phyloP scores from a whole-genome alignment of 2,329 filamentous ascomycete genomes.

The Aspergillus brunneoviolaceus region DNA sequence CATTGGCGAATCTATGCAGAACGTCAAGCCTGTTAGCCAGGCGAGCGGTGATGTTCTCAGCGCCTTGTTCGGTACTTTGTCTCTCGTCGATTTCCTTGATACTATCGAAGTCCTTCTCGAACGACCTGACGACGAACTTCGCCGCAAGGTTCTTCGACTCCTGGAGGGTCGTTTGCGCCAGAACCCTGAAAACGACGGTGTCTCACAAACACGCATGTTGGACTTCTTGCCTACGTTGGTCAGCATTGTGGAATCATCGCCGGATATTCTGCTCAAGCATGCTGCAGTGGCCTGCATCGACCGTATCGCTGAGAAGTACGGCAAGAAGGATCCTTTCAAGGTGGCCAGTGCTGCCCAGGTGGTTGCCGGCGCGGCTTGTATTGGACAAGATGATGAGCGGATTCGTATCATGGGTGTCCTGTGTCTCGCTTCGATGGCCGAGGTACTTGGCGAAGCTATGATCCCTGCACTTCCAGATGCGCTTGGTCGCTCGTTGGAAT shows the following conservation, averaged over 20 bases:
- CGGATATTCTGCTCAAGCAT: constrained; percentile 74
- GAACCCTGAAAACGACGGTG: constrained; percentile 66
- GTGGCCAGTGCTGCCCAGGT: constrained; percentile 73
- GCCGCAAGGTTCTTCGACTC: constrained; percentile 75
- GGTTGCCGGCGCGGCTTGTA: constrained; percentile 72
- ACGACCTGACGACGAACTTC: constrained; percentile 70
- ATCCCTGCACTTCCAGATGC: constrained; percentile 78
- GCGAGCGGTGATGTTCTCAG: constrained; percentile 68
- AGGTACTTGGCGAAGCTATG: constrained; percentile 81
- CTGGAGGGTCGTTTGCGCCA: constrained; percentile 76
- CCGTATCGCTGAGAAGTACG: constrained; percentile 91
- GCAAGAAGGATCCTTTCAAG: constrained; percentile 80
- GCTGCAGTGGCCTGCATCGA: constrained; percentile 87
- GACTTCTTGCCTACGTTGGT: constrained; percentile 78
- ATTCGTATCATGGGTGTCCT: constrained; percentile 82
- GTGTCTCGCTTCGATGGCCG: constrained; percentile 83
- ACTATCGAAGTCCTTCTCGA: constrained; percentile 80
- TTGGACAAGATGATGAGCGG: constrained; percentile 70
- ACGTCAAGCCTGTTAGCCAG: constrained; percentile 37
- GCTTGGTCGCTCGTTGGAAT: constrained; percentile 68
- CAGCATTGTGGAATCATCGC: constrained; percentile 69
- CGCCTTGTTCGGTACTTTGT: constrained; percentile 78
- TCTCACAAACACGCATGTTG: constrained; percentile 69
- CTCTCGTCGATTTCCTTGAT: constrained; percentile 84
- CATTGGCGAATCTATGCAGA: constrained; percentile 57